Conservation (phyloP, 345 rosid genomes). For the Lumnitzera littorea region DNA sequence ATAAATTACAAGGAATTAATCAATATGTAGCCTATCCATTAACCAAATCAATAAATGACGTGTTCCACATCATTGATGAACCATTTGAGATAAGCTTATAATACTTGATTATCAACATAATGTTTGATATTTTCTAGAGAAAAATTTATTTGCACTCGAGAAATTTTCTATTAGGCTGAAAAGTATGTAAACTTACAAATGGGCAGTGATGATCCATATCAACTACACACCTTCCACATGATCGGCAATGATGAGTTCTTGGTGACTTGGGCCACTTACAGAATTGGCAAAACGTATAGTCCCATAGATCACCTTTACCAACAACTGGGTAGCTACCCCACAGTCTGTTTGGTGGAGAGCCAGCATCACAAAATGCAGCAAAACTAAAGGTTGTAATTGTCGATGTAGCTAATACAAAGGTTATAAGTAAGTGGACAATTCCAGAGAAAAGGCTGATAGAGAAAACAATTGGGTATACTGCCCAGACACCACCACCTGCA, state of each 20-base stretch:
- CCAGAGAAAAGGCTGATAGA: conserved; percentile 51
- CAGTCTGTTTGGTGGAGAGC: conserved; percentile 42
- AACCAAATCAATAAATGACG: too few relatives aligned
- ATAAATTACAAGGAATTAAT: too few relatives aligned
- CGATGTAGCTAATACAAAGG: conserved; percentile 34
- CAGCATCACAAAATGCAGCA: conserved; percentile 69
- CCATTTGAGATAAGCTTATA: too few relatives aligned
- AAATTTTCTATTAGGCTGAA: background rate
- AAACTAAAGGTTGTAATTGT: conserved; percentile 57
- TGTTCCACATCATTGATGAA: too few relatives aligned
- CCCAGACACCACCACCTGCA: conserved; percentile 94
- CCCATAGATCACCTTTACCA: conserved; percentile 62
- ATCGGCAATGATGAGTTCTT: conserved; percentile 83
- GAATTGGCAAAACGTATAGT: conserved; percentile 64
- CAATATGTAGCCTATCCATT: too few relatives aligned
- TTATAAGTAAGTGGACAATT: conserved; percentile 38
- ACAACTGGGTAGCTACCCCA: conserved; percentile 90
- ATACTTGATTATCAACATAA: too few relatives aligned
- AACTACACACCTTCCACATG: conserved; percentile 78
- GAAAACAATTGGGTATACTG: conserved; percentile 66
- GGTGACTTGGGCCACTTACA: conserved; percentile 87
- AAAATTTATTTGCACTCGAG: background rate
- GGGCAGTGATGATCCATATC: conserved; percentile 99
- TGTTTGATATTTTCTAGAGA: too few relatives aligned
- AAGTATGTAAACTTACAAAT: conserved; percentile 48